phyloP scores from a whole-genome alignment of 139 green algal genomes.

The Eudorina sp. region DNA sequence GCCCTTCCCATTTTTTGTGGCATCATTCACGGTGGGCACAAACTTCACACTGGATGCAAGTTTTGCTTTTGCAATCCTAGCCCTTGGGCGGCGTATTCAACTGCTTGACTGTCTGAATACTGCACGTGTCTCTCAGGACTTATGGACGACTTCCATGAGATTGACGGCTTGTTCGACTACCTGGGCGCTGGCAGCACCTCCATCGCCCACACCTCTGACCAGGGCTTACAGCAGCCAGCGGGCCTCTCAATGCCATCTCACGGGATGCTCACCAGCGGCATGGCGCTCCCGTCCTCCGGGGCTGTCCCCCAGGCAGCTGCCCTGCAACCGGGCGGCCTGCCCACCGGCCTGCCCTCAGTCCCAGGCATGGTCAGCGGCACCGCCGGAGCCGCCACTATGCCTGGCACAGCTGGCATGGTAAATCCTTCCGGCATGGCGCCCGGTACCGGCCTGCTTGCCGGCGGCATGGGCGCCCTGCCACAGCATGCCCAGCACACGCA shows the following conservation, averaged over 20 bases:
- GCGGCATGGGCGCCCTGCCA: background rate
- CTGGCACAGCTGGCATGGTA: background rate
- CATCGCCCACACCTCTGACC: background rate
- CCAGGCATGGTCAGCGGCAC: background rate
- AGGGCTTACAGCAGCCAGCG: background rate
- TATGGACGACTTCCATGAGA: conserved; percentile 4
- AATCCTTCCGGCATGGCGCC: background rate
- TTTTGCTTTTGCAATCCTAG: background rate
- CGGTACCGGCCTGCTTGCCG: background rate
- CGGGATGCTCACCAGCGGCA: background rate
- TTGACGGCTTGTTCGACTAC: conserved; percentile 32
- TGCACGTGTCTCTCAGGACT: no score
- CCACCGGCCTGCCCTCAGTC: background rate
- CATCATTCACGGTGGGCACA: no score
- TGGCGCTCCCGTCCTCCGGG: background rate
- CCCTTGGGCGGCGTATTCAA: no score
- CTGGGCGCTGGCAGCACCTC: background rate
- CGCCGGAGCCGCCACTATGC: background rate
- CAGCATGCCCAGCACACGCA: background rate
- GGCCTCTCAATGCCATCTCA: background rate
- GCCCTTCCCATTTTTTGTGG: no score
- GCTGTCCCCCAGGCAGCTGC: background rate
- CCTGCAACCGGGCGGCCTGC: background rate
- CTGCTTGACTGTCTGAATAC: no score
- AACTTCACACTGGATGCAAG: no score